Base-by-base conservation (phyloP, 2,329 filamentous ascomycete species). In the Cytospora paraplurivora region DNA sequence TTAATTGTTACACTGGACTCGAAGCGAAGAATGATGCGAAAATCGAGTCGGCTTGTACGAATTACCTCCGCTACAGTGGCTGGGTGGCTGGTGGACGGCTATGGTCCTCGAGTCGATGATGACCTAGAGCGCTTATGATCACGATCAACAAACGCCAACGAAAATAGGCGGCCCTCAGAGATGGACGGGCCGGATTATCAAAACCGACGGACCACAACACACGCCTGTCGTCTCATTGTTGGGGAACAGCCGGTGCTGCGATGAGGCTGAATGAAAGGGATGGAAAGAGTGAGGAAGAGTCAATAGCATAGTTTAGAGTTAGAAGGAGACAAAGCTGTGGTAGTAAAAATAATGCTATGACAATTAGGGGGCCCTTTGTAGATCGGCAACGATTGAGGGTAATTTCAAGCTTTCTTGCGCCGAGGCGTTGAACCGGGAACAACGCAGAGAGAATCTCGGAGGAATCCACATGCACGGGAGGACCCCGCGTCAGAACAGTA, bases 81-180 rank as follows among this genome's bases (percentile, higher is more conserved):
- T n/a, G 8, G 17, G 41, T 44, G 17, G 13, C 15, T n/a, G 8
- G 6, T 13, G 41, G 38, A 44, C 38, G 15, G 38, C 38, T 44
- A 44, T 44, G 38, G 38, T 6, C 38, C 41, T 44, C 8, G n/a
- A 19, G 41, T 44, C 17, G 41, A 7, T 19, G 41, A 17, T 44
- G 41, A 44, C 41, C 19, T 13, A 7, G 41, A 44, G 41, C 41
- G 41, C 27, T 55, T 57, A 55, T 63, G 56, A 52, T 55, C 56
- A 58, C 56, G 56, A 58, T 35, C 56, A 58, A 33, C 56, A 37
- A 51, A 49, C 58, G 51, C 51, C 58, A 41, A 55, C 58, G 55
- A 55, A 60, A 60, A 56, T 60, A 60, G 62, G 62, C 62, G 56
- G 62, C 56, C 62, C 62, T 33, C 44, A 44, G 27, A 63, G 58